Conservation (phyloP, 2,329 filamentous ascomycete genomes). For the Colletotrichum musicola region DNA sequence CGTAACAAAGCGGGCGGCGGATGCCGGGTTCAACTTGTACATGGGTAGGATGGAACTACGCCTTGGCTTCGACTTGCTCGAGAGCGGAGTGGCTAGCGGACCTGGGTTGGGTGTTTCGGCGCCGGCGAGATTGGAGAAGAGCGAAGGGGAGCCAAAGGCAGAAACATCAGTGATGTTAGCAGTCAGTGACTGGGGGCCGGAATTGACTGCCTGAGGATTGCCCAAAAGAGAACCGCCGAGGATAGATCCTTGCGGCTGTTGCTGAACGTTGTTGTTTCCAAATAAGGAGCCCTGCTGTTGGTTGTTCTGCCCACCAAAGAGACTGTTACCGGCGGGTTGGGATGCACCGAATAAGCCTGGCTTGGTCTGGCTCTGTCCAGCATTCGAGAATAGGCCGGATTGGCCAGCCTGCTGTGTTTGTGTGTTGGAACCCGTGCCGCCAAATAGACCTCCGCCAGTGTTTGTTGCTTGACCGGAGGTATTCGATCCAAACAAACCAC, state of each 20-base stretch:
- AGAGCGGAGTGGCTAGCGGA: conserved; percentile 90
- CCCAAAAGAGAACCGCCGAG: conserved; percentile 72
- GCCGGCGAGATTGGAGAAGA: conserved; percentile 81
- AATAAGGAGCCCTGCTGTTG: conserved; percentile 63
- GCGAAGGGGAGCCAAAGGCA: conserved; percentile 88
- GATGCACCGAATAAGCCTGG: conserved; percentile 66
- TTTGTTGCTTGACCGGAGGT: conserved; percentile 47
- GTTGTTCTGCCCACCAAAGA: conserved; percentile 66
- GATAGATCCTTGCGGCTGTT: conserved; percentile 54
- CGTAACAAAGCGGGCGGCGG: conserved; percentile 82
- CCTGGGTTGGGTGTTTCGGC: conserved; percentile 80
- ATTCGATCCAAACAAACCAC: conserved; percentile 60
- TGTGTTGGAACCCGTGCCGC: conserved; percentile 50
- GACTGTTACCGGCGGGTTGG: conserved; percentile 57
- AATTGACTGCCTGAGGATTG: conserved; percentile 62
- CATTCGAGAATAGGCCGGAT: conserved; percentile 61
- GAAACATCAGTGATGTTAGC: conserved; percentile 86
- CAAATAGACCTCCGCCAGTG: conserved; percentile 64
- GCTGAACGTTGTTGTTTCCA: conserved; percentile 58
- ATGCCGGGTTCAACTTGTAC: conserved; percentile 87
- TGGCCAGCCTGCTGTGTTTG: conserved; percentile 53
- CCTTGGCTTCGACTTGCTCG: conserved; percentile 79
- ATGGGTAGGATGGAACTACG: conserved; percentile 85
- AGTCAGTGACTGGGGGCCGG: conserved; percentile 70
- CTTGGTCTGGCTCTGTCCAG: conserved; percentile 67